Conservation (phyloP, 352 stramenopile genomes). For the Pythium rishiriense region DNA sequence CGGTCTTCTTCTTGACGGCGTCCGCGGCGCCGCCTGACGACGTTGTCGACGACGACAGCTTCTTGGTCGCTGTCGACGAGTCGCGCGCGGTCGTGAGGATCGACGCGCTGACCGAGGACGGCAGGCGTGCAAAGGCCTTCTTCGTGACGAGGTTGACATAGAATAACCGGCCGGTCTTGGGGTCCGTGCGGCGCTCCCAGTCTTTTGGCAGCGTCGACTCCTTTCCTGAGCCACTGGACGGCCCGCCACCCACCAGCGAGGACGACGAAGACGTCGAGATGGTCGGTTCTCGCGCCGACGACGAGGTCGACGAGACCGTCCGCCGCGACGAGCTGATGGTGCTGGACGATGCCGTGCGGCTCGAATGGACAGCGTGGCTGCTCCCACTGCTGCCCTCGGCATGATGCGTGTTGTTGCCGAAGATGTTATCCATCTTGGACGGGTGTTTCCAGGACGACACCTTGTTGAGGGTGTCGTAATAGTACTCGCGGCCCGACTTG, state of each 20-base stretch:
- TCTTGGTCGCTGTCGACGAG: conserved; percentile 29
- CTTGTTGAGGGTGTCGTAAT: conserved; percentile 73
- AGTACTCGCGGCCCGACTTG: conserved; percentile 72
- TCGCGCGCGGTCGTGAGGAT: conserved; percentile 52
- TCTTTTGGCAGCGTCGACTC: conserved; percentile 63
- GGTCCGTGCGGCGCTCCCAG: conserved; percentile 74
- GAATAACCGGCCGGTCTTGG: conserved; percentile 76
- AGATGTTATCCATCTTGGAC: conserved; percentile 59
- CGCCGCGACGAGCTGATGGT: conserved; percentile 13
- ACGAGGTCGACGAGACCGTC: conserved; percentile 37
- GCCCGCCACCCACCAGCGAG: background rate
- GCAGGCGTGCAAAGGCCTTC: conserved; percentile 75
- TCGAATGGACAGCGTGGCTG: conserved; percentile 16
- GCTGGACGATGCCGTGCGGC: background rate
- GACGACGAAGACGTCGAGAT: conserved; percentile 38
- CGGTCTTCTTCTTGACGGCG: conserved; percentile 30
- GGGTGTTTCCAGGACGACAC: conserved; percentile 76
- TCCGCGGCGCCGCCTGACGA: conserved; percentile 23
- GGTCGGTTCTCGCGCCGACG: conserved; percentile 18
- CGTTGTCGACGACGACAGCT: conserved; percentile 7
- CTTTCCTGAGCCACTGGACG: conserved; percentile 20
- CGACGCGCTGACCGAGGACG: conserved; percentile 66
- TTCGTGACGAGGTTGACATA: conserved; percentile 87
- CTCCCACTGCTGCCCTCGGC: conserved; percentile 22
- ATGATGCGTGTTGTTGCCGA: conserved; percentile 39